Percentiles rank a stretch among this genome's conserved stretches.
Conservation (phyloP, 495 filamentous ascomycete genomes). For the Xylaria scruposa region DNA sequence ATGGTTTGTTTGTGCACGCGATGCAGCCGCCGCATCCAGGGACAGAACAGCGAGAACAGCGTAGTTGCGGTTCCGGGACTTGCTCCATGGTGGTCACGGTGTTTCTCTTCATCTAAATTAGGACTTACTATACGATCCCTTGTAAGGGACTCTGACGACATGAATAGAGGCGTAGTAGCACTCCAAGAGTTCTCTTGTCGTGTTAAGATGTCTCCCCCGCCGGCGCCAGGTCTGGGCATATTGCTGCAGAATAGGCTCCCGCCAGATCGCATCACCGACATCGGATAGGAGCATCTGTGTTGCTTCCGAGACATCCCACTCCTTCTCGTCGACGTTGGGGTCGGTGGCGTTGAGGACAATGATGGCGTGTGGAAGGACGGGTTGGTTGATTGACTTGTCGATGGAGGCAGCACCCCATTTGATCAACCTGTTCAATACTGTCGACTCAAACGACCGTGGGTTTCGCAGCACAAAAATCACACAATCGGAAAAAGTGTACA, state of each 20-base stretch:
- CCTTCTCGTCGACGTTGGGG: conserved; percentile 48
- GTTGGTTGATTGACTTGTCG: conserved; percentile 63
- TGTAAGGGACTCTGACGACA: conserved; percentile 60
- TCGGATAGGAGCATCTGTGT: conserved; percentile 50
- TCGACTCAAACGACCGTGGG: conserved; percentile 45
- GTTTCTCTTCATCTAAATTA: not conserved
- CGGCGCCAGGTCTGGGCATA: conserved; percentile 39
- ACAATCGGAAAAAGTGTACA: conserved; percentile 63
- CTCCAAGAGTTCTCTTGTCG: conserved; percentile 55
- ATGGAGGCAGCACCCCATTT: conserved; percentile 51
- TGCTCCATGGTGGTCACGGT: not conserved
- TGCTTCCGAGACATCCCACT: conserved; percentile 57
- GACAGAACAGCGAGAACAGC: not conserved
- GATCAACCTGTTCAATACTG: conserved; percentile 52
- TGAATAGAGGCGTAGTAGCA: conserved; percentile 62
- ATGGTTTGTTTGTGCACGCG: not conserved
- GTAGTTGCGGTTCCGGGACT: too few relatives aligned
- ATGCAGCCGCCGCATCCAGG: not conserved
- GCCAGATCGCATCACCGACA: conserved; percentile 36
- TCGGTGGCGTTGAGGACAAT: conserved; percentile 61
- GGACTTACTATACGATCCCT: conserved; percentile 48
- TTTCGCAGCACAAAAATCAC: conserved; percentile 60
- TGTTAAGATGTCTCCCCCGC: conserved; percentile 38
- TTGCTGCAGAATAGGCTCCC: conserved; percentile 37
- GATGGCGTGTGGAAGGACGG: conserved; percentile 60